phyloP scores from a whole-genome alignment of 306 rosid species.

The Castanea crenata region DNA sequence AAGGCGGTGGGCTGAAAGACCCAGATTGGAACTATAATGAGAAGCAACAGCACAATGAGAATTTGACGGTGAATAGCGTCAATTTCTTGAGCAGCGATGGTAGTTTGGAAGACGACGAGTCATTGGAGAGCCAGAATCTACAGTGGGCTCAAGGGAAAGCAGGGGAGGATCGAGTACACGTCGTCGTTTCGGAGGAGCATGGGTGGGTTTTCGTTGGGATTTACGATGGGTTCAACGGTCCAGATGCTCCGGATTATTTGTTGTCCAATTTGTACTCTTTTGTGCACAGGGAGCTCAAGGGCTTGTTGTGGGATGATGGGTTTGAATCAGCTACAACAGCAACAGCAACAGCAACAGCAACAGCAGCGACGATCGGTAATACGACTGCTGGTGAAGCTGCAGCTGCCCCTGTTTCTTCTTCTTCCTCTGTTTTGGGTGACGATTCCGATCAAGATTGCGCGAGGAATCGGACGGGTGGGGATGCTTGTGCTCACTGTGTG shows the following conservation, averaged over 20 bases:
- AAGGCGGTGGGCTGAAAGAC: constrained; percentile 50
- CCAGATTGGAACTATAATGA: constrained; percentile 68
- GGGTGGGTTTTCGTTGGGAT: constrained; percentile 99
- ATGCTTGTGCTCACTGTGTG: constrained; percentile 58
- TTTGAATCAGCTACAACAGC: constrained; percentile 14
- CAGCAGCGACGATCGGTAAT: too few species aligned
- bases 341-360: neutral
- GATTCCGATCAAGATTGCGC: constrained; percentile 35
- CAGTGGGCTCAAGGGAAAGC: constrained; percentile 99
- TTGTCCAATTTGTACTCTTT: constrained; percentile 65
- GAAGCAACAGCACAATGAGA: constrained; percentile 72
- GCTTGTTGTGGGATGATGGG: constrained; percentile 83
- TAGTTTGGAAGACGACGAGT: constrained; percentile 84
- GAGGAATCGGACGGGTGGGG: constrained; percentile 34
- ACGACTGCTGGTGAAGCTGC: too few species aligned
- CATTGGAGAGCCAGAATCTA: constrained; percentile 73
- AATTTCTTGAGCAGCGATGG: constrained; percentile 86
- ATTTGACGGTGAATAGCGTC: constrained; percentile 66
- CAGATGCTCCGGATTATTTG: constrained; percentile 93
- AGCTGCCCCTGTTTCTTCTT: constrained; percentile 19
- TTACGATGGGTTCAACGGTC: constrained; percentile 95
- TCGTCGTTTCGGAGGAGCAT: constrained; percentile 93
- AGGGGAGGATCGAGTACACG: constrained; percentile 96
- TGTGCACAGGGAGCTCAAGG: constrained; percentile 84
- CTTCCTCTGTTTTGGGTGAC: constrained; percentile 29